Base-by-base conservation (phyloP, 352 stramenopile genomes). In the Globisporangium paddicum region DNA sequence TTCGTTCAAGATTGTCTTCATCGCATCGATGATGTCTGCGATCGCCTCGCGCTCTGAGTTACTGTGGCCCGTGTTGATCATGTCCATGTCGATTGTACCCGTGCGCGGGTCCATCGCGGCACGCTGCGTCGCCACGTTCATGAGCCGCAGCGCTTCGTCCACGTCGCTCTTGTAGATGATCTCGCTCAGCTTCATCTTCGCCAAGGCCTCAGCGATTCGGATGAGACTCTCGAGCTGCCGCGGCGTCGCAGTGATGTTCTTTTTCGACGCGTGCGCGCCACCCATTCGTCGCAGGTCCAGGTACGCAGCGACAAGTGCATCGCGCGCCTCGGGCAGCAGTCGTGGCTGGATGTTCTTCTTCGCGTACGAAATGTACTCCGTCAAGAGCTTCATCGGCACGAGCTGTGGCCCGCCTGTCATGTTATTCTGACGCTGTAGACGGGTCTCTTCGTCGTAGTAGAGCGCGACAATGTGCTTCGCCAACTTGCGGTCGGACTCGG, bases 31-130 rank as follows among this genome's bases (percentile, higher is more conserved):
- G 14, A 93, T 64, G 51, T 81, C 72, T 5, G 67, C 68, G 11
- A 92, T 69, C 5, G 80, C 73, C 57, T 98, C 84, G 18, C 95
- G 86, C 67, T 98, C 95, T 8, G 89, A 73, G 37, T 86, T 88
- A 55, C 84, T 95, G 62, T 96, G 80, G 21, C 96, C 96, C 5
- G 96, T 99, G 51, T 96, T 96, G 69, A 99, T 98, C 91, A 98
- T 98, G 71, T 99, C 97, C 97, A 99, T 99, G 73, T 99, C 97
- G 68, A 99, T 99, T n/a, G 92, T 95, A 35, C 97, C 97, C 2
- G 97, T 99, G 42, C 93, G 76, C 32, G 97, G 96, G 67, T 99
- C 97, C 64, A 98, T 99, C 13, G 97, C 97, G 8, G 97, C 93
- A 38, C 86, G 89, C 71, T 99, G 96, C 11, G 97, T 99, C 7